Evolutionary conservation across 495 filamentous ascomycete species (phyloP).

Genomic region (Neurospora discreta): DNA sequence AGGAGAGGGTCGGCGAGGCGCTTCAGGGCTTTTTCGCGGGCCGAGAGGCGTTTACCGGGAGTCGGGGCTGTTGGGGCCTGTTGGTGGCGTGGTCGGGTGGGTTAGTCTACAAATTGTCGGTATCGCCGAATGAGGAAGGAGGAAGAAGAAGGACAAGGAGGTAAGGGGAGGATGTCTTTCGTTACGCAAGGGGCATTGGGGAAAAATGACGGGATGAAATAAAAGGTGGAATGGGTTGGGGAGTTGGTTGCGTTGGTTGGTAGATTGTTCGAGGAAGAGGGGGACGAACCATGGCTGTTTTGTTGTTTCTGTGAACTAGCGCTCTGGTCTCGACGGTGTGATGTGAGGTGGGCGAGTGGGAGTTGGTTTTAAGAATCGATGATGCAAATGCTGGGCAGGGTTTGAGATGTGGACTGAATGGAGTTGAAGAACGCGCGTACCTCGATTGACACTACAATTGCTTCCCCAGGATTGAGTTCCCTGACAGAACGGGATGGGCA

Average conservation of each 20-base stretch:
- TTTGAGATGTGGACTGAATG: neutral
- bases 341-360: neutral
- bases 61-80: conserved; percentile 21
- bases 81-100: neutral
- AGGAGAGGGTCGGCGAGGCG: conserved; percentile 22
- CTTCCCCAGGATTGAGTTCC: neutral
- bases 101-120: neutral
- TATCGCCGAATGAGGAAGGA: too few species aligned
- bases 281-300: too few species aligned
- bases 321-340: neutral
- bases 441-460: neutral
- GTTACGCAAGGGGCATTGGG: too few species aligned
- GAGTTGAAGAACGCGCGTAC: neutral
- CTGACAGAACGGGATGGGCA: too few species aligned
- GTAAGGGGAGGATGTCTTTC: too few species aligned
- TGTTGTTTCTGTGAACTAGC: neutral
- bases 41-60: conserved; percentile 16
- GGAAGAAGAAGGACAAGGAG: too few species aligned
- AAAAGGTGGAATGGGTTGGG: neutral
- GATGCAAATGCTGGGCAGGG: too few species aligned
- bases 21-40: conserved; percentile 19
- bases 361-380: too few species aligned
- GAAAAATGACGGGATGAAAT: too few species aligned
- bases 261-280: too few species aligned
- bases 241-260: neutral